Conservation (phyloP, 78 protist genomes). For the Chrysochromulina tobinii region DNA sequence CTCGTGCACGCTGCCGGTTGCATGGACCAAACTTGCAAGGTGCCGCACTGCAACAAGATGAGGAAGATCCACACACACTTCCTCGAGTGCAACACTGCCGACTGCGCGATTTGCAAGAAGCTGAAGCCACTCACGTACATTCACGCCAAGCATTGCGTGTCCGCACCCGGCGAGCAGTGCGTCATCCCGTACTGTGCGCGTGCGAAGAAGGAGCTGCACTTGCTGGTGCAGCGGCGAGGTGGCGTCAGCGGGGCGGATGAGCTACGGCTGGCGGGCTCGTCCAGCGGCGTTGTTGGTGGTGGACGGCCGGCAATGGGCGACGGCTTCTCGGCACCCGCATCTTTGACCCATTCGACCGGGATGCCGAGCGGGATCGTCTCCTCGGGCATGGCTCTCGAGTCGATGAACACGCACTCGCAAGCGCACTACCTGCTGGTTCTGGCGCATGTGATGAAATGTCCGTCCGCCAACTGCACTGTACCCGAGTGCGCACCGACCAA, state of each 20-base stretch:
- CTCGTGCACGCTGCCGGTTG: constrained; percentile 37
- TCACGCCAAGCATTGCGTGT: constrained; percentile 41
- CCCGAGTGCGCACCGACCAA: neutral
- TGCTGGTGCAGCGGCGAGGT: neutral
- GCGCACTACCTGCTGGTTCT: constrained; percentile 14
- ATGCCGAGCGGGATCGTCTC: too few species aligned
- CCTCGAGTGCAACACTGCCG: neutral
- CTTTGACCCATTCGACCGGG: too few species aligned
- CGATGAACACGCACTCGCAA: neutral
- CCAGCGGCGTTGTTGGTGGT: too few species aligned
- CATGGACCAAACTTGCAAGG: neutral
- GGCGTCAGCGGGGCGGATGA: too few species aligned
- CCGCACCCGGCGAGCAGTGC: neutral
- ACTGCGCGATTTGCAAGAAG: constrained; percentile 21
- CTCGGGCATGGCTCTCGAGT: too few species aligned
- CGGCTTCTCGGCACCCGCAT: too few species aligned
- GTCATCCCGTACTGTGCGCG: constrained; percentile 12
- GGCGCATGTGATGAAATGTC: constrained; percentile 22
- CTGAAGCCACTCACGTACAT: neutral
- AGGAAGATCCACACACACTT: constrained; percentile 23
- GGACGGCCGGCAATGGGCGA: too few species aligned
- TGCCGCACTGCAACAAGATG: neutral
- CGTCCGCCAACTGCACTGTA: neutral
- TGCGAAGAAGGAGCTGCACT: neutral
- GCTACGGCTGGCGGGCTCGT: too few species aligned